A percentile compares a stretch with the other conserved stretches of the same genome.
These are phyloP conservation scores for Cladosporium sp. DNA, from an alignment of 2,329 filamentous ascomycete species.

Conservation along the genomic window DNA sequence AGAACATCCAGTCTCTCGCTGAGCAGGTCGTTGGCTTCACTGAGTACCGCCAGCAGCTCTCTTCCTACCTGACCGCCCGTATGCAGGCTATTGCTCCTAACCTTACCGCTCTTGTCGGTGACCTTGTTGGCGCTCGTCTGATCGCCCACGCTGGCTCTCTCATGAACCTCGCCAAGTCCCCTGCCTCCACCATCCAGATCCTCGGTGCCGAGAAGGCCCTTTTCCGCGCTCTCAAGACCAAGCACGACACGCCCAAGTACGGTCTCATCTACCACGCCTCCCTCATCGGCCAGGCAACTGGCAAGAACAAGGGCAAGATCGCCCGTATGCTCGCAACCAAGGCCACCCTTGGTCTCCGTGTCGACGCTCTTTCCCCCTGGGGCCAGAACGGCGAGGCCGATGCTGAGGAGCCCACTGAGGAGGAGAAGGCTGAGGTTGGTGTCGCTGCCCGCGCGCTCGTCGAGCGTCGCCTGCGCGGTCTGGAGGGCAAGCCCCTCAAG, in stretches of 20 bases:
- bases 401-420: conserved; percentile 65
- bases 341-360: conserved; percentile 84
- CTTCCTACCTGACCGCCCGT: conserved; percentile 81
- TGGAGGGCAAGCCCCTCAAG: conserved; percentile 87
- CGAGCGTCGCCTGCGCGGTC: conserved; percentile 66
- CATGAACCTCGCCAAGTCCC: conserved; percentile 90
- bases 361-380: conserved; percentile 82
- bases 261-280: conserved; percentile 91
- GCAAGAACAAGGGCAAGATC: conserved; percentile 99
- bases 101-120: conserved; percentile 85
- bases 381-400: conserved; percentile 62
- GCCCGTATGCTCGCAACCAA: conserved; percentile 94
- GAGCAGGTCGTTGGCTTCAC: conserved; percentile 91
- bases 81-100: conserved; percentile 98
- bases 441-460: conserved; percentile 66
- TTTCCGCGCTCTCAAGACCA: conserved; percentile 97
- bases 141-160: conserved; percentile 94
- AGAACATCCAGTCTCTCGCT: conserved; percentile 86
- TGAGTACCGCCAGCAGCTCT: conserved; percentile 82
- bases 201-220: conserved; percentile 97
- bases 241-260: conserved; percentile 98
- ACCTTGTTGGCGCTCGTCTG: conserved; percentile 87
- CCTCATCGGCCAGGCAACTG: conserved; percentile 91
- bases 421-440: conserved; percentile 80
- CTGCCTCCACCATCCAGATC: conserved; percentile 94